Evolutionary conservation across 23 red algal genomes (phyloP).

Genomic region (Gracilaria vermiculophylla): DNA sequence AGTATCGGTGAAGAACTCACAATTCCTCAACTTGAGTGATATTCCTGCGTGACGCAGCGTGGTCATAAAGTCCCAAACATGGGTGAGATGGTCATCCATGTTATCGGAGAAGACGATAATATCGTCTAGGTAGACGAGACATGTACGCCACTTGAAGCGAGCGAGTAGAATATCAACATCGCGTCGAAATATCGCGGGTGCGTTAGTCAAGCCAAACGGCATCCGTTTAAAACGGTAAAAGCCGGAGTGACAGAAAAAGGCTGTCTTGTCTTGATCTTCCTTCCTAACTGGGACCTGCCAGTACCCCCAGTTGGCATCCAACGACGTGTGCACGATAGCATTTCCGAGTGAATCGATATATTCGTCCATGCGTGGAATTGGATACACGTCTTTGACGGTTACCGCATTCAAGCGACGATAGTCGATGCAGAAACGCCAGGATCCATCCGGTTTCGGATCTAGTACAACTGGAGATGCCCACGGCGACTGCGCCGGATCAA

Average conservation of each 20-base stretch:
- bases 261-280: background rate
- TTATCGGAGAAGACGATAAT: slow-evolving; percentile 14
- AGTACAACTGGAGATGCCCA: background rate
- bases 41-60: background rate
- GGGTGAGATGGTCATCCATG: background rate
- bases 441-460: background rate
- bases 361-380: background rate
- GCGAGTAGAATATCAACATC: background rate
- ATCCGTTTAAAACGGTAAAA: background rate
- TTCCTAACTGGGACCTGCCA: background rate
- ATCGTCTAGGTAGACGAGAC: background rate
- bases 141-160: background rate
- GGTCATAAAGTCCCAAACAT: background rate
- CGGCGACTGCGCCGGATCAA: background rate
- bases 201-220: background rate
- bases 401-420: background rate
- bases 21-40: background rate
- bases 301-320: background rate
- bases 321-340: background rate
- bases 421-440: background rate
- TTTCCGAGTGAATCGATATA: background rate
- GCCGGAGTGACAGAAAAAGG: too few relatives aligned
- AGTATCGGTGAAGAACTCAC: background rate
- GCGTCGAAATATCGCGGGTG: background rate
- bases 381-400: background rate